A percentile compares a stretch with the other conserved stretches of the same genome.
Evolutionary conservation across 106 monocot species (phyloP).

Genomic region (Dendrobium chrysotoxum): DNA sequence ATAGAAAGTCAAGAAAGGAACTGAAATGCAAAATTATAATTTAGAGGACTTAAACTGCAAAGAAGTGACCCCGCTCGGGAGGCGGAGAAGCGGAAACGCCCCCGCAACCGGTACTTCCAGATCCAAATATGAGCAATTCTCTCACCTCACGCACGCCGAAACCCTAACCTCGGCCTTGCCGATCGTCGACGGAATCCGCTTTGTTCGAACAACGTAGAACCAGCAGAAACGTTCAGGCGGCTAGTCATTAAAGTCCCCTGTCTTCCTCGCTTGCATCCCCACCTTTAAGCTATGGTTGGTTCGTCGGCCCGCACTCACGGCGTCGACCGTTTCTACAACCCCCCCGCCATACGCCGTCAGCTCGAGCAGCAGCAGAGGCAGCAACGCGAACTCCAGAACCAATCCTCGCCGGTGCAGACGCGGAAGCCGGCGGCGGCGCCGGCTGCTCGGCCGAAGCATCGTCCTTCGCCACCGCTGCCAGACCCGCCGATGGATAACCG

Average conservation of each 20-base stretch:
- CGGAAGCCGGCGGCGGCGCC: slow-evolving; percentile 1
- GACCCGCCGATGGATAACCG: slow-evolving; percentile 17
- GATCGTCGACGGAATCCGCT: neutral
- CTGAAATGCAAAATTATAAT: neutral
- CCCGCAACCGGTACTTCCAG: neutral
- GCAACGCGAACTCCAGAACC: slow-evolving; percentile 23
- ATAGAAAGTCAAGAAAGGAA: neutral
- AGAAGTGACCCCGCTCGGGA: neutral
- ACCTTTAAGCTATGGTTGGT: slow-evolving; percentile 29
- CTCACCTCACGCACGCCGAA: neutral
- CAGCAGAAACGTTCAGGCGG: neutral
- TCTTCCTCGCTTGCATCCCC: slow-evolving; percentile 29
- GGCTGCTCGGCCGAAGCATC: slow-evolving; percentile 2
- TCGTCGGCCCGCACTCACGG: slow-evolving; percentile 35
- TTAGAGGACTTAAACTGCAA: neutral
- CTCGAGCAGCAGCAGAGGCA: slow-evolving; percentile 36
- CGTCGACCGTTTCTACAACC: slow-evolving; percentile 68
- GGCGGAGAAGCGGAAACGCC: slow-evolving; percentile 9
- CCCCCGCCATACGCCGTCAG: slow-evolving; percentile 34
- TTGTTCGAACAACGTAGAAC: neutral
- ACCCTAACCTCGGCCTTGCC: slow-evolving; percentile 13
- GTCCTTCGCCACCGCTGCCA: slow-evolving; percentile 1
- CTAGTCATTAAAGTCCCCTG: neutral
- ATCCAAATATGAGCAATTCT: neutral
- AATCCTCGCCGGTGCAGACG: neutral